These are phyloP conservation scores for Arthrobotrys sphaeroides DNA, from an alignment of 2,329 filamentous ascomycete species.

Conservation along the genomic window DNA sequence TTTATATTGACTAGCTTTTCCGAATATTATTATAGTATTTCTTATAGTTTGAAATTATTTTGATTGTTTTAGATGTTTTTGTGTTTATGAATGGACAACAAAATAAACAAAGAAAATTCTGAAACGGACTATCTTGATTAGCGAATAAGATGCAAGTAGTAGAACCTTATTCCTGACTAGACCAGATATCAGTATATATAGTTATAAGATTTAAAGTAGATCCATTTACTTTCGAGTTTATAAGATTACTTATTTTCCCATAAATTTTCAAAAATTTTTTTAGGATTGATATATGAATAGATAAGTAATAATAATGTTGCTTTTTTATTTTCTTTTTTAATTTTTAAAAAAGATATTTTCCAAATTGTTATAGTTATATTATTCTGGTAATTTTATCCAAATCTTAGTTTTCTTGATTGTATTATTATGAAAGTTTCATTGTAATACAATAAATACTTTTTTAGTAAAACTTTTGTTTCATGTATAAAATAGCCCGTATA, in stretches of 20 bases:
- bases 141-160: constrained; percentile 32
- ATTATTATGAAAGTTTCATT: constrained; percentile 7
- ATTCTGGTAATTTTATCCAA: constrained; percentile 26
- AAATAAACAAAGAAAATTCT: constrained; percentile 48
- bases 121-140: not conserved
- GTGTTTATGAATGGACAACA: constrained; percentile 52
- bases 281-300: constrained; percentile 15
- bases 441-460: not conserved
- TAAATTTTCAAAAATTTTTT: constrained; percentile 53
- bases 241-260: constrained; percentile 15
- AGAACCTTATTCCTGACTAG: constrained; percentile 1
- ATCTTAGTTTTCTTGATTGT: constrained; percentile 28
- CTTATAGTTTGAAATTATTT: not conserved
- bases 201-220: not conserved
- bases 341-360: constrained; percentile 54
- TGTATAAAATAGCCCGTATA: constrained; percentile 21
- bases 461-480: not conserved
- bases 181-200: not conserved
- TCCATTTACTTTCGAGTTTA: constrained; percentile 5
- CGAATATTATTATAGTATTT: not conserved
- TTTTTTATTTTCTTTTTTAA: too few relatives aligned
- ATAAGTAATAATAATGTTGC: too few relatives aligned
- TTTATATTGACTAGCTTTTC: not conserved
- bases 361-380: constrained; percentile 50
- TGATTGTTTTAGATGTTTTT: constrained; percentile 9